Evolutionary conservation across 495 filamentous ascomycete genomes (phyloP).

Genomic region (Hypoxylon fragiforme): DNA sequence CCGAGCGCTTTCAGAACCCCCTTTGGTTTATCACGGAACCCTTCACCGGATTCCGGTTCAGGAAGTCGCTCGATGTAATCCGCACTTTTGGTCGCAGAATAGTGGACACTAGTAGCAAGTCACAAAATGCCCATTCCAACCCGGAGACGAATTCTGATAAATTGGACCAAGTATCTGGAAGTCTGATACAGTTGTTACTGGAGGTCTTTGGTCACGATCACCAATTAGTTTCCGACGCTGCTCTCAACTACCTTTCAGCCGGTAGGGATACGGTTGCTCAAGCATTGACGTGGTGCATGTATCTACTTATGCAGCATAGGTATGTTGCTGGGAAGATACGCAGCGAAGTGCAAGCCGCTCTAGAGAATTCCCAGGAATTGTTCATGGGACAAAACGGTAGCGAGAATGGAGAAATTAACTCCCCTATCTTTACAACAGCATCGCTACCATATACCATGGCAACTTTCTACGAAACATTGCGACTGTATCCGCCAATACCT

Average conservation of each 20-base stretch:
- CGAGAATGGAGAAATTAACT: constrained; percentile 27
- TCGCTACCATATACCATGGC: constrained; percentile 58
- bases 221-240: constrained; percentile 58
- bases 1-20: constrained; percentile 64
- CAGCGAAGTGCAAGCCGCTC: constrained; percentile 42
- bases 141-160: constrained; percentile 28
- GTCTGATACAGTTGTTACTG: constrained; percentile 59
- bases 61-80: constrained; percentile 49
- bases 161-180: constrained; percentile 52
- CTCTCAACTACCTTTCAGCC: constrained; percentile 63
- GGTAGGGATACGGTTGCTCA: constrained; percentile 64
- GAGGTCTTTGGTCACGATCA: constrained; percentile 53
- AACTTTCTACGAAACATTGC: constrained; percentile 59
- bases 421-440: constrained; percentile 45
- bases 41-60: constrained; percentile 50
- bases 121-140: not conserved
- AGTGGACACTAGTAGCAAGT: constrained; percentile 46
- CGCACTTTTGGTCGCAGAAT: constrained; percentile 55
- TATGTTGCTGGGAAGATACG: constrained; percentile 42
- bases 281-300: constrained; percentile 62
- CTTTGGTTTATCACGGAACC: constrained; percentile 59
- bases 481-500: constrained; percentile 62
- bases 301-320: constrained; percentile 56
- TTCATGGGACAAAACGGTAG: constrained; percentile 1
- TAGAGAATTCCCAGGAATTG: not conserved